Evolutionary conservation across 2,329 filamentous ascomycete species (phyloP).

Genomic region (Berkeleyomyces basicola): DNA sequence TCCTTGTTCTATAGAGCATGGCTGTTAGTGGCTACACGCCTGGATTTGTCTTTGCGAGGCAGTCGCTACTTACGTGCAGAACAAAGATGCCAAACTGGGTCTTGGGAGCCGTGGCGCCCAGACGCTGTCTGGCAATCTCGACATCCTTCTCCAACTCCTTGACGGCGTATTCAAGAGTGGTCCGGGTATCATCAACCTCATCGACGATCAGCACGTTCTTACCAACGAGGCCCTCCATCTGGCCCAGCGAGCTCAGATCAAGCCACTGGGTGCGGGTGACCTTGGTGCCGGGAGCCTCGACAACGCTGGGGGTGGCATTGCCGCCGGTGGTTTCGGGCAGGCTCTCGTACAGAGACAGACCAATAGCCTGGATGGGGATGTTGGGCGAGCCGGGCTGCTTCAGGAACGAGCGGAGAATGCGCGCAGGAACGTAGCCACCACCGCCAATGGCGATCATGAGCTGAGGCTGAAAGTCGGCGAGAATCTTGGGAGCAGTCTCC

Average conservation of each 20-base stretch:
- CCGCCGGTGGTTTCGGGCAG: constrained; percentile 41
- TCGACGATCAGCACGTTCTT: constrained; percentile 88
- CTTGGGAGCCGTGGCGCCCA: constrained; percentile 47
- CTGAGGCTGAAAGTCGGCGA: constrained; percentile 75
- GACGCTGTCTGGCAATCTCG: constrained; percentile 55
- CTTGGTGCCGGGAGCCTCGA: constrained; percentile 72
- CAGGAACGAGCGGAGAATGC: constrained; percentile 94
- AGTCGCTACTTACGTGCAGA: constrained; percentile 51
- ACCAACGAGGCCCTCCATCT: constrained; percentile 78
- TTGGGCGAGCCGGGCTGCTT: constrained; percentile 75
- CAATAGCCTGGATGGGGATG: constrained; percentile 98
- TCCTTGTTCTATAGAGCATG: constrained; percentile 65
- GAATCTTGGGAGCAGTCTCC: constrained; percentile 62
- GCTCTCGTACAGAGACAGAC: constrained; percentile 88
- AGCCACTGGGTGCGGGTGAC: constrained; percentile 98
- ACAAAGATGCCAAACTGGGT: constrained; percentile 93
- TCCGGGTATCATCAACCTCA: constrained; percentile 90
- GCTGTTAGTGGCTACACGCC: background rate
- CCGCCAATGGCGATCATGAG: constrained; percentile 98
- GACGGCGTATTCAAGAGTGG: constrained; percentile 86
- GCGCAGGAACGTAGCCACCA: constrained; percentile 89
- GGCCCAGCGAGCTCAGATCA: constrained; percentile 63
- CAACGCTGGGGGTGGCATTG: constrained; percentile 26
- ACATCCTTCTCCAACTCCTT: constrained; percentile 92
- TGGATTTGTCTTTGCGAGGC: constrained; percentile 8